These are phyloP conservation scores for Musa balbisiana DNA, from an alignment of 202 grass and related monocot species.

Conservation along the genomic window DNA sequence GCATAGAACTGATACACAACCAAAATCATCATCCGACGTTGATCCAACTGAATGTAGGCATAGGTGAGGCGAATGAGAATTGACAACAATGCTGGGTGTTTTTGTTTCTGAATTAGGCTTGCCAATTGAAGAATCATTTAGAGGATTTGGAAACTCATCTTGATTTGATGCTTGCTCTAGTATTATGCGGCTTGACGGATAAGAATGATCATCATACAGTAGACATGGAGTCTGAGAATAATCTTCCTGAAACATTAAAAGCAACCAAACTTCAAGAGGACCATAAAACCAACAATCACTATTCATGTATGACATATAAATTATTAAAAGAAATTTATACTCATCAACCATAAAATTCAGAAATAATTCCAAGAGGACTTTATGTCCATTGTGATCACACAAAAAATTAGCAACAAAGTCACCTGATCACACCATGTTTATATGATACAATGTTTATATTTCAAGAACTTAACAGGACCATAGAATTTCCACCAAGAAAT, in stretches of 20 bases:
- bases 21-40: slow-evolving; percentile 11
- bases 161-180: slow-evolving; percentile 16
- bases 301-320: neutral
- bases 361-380: neutral
- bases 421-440: too few species aligned
- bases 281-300: neutral
- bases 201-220: slow-evolving; percentile 39
- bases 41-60: slow-evolving; percentile 7
- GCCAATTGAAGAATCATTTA: slow-evolving; percentile 40
- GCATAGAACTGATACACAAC: slow-evolving; percentile 13
- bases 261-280: neutral
- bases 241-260: slow-evolving; percentile 40
- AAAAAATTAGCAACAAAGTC: too few species aligned
- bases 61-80: neutral
- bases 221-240: slow-evolving; percentile 38
- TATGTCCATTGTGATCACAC: neutral
- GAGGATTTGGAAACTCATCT: slow-evolving; percentile 23
- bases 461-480: too few species aligned
- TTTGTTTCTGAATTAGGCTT: slow-evolving; percentile 35
- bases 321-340: neutral
- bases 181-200: slow-evolving; percentile 41
- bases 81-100: slow-evolving; percentile 17
- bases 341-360: neutral
- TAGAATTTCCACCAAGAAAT: neutral
- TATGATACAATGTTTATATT: neutral